A percentile compares a stretch with the other conserved stretches of the same genome.
phyloP scores from a whole-genome alignment of 345 rosid genomes.

The Linum trigynum region DNA sequence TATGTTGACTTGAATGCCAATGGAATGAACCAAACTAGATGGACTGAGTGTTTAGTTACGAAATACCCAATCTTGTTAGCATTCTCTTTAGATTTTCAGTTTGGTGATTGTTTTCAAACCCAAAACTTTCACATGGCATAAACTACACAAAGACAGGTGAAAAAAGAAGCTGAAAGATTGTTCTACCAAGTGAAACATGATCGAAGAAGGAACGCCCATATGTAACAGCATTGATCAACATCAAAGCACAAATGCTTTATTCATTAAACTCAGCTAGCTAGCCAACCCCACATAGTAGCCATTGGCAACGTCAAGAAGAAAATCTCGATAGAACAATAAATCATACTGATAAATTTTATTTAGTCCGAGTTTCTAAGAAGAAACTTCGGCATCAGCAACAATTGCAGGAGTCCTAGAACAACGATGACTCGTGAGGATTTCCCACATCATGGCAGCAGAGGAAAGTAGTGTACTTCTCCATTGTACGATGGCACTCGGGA shows the following conservation, averaged over 20 bases:
- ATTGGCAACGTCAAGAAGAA: background rate
- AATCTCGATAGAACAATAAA: background rate
- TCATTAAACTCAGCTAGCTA: background rate
- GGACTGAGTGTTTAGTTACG: too few relatives aligned
- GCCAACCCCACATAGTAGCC: background rate
- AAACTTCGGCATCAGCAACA: background rate
- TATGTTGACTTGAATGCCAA: too few relatives aligned
- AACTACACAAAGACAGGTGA: too few relatives aligned
- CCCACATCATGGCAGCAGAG: slow-evolving; percentile 1
- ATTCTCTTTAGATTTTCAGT: too few relatives aligned
- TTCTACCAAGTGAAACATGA: background rate
- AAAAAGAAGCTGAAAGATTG: too few relatives aligned
- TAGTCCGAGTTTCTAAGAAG: background rate
- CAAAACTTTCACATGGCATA: too few relatives aligned
- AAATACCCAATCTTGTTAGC: too few relatives aligned
- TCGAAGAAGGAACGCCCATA: background rate
- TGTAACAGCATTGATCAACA: too few relatives aligned
- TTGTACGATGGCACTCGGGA: slow-evolving; percentile 1
- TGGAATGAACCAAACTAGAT: too few relatives aligned
- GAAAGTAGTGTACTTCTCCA: slow-evolving; percentile 1
- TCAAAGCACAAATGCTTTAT: background rate
- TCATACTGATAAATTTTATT: too few relatives aligned
- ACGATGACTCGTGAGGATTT: background rate
- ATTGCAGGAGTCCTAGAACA: background rate
- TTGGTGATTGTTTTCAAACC: too few relatives aligned